Conservation (phyloP, 345 rosid genomes). For the Corchorus olitorius region DNA sequence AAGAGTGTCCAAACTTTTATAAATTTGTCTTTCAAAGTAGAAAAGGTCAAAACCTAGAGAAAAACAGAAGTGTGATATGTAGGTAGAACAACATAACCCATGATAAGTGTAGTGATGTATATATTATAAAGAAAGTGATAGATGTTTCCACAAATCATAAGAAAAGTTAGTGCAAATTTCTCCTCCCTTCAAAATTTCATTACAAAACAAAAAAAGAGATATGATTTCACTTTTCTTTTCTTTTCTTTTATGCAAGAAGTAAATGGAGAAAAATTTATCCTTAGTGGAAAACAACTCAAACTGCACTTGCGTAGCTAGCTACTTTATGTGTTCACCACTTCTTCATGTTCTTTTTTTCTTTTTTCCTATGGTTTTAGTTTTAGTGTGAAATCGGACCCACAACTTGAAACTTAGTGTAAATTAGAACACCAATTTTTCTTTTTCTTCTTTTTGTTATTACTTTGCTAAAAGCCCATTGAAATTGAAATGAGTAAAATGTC, state of each 20-base stretch:
- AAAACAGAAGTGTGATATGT: not conserved
- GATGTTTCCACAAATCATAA: not conserved
- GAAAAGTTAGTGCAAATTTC: not conserved
- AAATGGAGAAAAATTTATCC: not conserved
- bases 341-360: not conserved
- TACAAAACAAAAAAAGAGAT: not conserved
- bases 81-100: not conserved
- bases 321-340: not conserved
- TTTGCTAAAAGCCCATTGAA: not conserved
- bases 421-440: too few relatives aligned
- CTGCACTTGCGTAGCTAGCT: not conserved
- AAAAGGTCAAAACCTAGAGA: not conserved
- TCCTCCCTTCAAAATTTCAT: not conserved
- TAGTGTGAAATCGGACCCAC: not conserved
- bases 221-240: not conserved
- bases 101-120: conserved; percentile 15
- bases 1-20: not conserved
- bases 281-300: conserved; percentile 19
- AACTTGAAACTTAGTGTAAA: not conserved
- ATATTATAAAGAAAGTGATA: not conserved
- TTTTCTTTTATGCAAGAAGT: not conserved
- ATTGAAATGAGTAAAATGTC: not conserved
- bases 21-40: not conserved
- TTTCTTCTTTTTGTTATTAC: not conserved
- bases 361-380: not conserved